These are phyloP conservation scores for Sisymbrium altissimum DNA, from an alignment of 345 rosid species.

Conservation along the genomic window DNA sequence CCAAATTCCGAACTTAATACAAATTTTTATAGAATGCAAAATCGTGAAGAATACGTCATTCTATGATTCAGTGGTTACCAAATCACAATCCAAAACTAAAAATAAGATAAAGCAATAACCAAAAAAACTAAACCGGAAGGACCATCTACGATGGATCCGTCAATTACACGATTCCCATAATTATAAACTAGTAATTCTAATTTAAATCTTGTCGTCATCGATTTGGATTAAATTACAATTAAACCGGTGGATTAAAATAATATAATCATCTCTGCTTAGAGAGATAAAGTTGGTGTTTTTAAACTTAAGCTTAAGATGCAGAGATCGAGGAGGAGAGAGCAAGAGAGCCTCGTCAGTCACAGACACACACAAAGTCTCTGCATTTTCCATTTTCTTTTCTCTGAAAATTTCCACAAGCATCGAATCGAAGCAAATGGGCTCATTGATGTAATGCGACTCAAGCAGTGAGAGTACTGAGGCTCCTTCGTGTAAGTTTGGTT, in stretches of 20 bases:
- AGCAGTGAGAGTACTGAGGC: slow-evolving; percentile 17
- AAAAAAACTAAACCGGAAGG: slow-evolving; percentile 10
- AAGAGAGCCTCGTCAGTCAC: slow-evolving; percentile 10
- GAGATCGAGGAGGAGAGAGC: slow-evolving; percentile 21
- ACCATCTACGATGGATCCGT: slow-evolving; percentile 41
- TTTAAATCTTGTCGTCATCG: slow-evolving; percentile 25
- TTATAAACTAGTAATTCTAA: slow-evolving; percentile 1
- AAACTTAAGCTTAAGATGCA: slow-evolving; percentile 30
- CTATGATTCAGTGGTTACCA: not conserved
- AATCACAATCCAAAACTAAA: not conserved
- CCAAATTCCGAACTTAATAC: not conserved
- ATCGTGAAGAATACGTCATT: slow-evolving; percentile 5
- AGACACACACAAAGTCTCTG: slow-evolving; percentile 7
- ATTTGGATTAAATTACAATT: slow-evolving; percentile 29
- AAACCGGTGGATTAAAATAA: slow-evolving; percentile 3
- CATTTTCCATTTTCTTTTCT: slow-evolving; percentile 21
- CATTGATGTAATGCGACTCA: slow-evolving; percentile 29
- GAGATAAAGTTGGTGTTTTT: slow-evolving; percentile 27
- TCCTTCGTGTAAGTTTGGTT: slow-evolving; percentile 27
- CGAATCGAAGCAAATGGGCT: not conserved
- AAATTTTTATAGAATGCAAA: not conserved
- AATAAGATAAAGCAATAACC: not conserved
- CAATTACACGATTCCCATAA: slow-evolving; percentile 46
- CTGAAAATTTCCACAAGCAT: not conserved
- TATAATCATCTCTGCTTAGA: slow-evolving; percentile 28